Conservation (phyloP, 495 filamentous ascomycete species). For the Penicillium lividum region DNA sequence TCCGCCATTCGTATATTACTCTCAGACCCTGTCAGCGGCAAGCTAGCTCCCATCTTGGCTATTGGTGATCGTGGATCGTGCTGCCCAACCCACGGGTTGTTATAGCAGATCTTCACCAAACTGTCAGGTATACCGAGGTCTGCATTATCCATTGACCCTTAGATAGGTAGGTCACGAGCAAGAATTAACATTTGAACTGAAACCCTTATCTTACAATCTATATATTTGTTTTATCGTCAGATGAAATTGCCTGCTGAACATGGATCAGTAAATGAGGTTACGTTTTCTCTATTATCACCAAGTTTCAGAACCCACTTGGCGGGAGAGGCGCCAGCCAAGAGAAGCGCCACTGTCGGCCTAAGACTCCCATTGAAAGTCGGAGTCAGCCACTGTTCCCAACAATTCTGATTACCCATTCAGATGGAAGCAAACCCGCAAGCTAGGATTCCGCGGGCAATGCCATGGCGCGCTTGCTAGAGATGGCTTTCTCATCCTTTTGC, state of each 20-base stretch:
- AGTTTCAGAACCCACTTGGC: constrained; percentile 14
- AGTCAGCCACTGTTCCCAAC: constrained; percentile 10
- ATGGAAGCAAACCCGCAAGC: constrained; percentile 9
- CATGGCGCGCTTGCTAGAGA: constrained; percentile 9
- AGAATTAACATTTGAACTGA: not conserved
- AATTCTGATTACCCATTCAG: constrained; percentile 11
- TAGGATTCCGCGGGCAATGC: constrained; percentile 8
- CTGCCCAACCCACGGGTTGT: not conserved
- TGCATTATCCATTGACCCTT: constrained; percentile 5
- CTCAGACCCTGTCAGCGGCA: constrained; percentile 12
- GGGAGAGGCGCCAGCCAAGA: constrained; percentile 28
- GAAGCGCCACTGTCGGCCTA: constrained; percentile 16
- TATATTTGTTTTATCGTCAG: not conserved
- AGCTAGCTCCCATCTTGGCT: constrained; percentile 18
- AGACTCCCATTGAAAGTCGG: not conserved
- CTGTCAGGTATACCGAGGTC: constrained; percentile 2
- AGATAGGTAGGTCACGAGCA: not conserved
- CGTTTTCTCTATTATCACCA: not conserved
- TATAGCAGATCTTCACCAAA: not conserved
- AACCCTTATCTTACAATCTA: not conserved
- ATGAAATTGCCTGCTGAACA: not conserved
- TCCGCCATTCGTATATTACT: constrained; percentile 20
- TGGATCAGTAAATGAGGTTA: not conserved
- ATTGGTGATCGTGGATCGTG: constrained; percentile 15
- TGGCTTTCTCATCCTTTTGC: not conserved